Conservation (phyloP, 495 filamentous ascomycete species). For the Clavariopsis aquatica region DNA sequence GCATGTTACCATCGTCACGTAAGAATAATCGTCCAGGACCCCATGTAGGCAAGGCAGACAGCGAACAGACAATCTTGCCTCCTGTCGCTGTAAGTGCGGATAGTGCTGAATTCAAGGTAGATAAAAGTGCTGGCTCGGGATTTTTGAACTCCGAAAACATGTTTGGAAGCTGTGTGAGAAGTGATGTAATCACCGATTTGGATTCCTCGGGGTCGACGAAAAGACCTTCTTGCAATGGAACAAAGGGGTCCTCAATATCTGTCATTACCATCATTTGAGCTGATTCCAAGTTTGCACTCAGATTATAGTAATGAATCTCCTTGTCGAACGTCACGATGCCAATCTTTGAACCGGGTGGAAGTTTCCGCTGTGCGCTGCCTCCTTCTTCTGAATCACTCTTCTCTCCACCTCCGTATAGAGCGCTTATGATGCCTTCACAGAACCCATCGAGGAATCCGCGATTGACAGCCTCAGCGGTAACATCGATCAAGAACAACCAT, state of each 20-base stretch:
- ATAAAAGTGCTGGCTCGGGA: conserved; percentile 83
- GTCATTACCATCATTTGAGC: conserved; percentile 99
- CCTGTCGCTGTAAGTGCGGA: conserved; percentile 80
- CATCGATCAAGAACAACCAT: conserved; percentile 91
- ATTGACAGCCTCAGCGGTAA: conserved; percentile 83
- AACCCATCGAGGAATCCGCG: conserved; percentile 88
- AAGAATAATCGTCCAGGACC: conserved; percentile 81
- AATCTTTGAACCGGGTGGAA: conserved; percentile 81
- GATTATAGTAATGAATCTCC: conserved; percentile 96
- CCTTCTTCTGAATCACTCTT: conserved; percentile 59
- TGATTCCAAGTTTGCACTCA: conserved; percentile 76
- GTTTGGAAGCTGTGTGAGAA: conserved; percentile 75
- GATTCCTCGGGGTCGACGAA: conserved; percentile 97
- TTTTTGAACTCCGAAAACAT: conserved; percentile 86
- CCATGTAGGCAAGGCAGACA: conserved; percentile 82
- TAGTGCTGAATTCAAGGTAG: conserved; percentile 78
- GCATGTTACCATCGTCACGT: conserved; percentile 84
- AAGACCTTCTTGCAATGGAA: conserved; percentile 85
- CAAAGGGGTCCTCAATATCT: conserved; percentile 95
- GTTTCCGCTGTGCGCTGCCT: conserved; percentile 50
- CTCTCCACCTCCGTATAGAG: conserved; percentile 67
- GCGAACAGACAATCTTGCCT: conserved; percentile 87
- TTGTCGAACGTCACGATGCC: conserved; percentile 96
- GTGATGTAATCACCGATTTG: conserved; percentile 77
- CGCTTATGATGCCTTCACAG: conserved; percentile 81